Conservation (phyloP, 352 stramenopile genomes). For the Globisporangium acanthophoron region DNA sequence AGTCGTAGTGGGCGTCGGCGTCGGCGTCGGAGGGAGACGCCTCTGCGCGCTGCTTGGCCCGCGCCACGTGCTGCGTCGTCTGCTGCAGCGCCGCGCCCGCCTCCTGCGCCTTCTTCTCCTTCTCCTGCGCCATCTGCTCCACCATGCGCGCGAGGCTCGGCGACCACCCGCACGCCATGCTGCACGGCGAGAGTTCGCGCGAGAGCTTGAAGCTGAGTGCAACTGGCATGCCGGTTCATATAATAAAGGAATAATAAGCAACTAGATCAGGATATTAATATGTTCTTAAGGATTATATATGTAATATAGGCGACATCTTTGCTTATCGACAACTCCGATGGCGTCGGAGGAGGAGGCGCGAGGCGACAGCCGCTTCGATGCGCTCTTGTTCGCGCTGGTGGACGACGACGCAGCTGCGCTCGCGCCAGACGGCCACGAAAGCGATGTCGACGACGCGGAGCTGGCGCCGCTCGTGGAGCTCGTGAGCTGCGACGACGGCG, state of each 20-base stretch:
- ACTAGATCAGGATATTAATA: no score
- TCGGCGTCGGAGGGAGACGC: no score
- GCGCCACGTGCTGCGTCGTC: conserved; percentile 37
- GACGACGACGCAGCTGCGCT: neutral
- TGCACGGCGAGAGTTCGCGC: no score
- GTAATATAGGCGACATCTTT: no score
- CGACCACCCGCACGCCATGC: conserved; percentile 65
- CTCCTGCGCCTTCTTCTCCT: conserved; percentile 38
- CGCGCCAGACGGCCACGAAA: neutral
- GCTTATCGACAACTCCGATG: neutral
- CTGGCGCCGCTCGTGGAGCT: neutral
- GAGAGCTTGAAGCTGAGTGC: no score
- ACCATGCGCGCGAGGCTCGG: conserved; percentile 67
- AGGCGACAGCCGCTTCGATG: neutral
- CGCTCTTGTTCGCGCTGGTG: neutral
- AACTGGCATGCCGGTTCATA: no score
- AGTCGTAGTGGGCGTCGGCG: conserved; percentile 42
- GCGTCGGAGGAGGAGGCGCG: no score
- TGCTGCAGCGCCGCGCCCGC: conserved; percentile 24
- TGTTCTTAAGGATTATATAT: no score
- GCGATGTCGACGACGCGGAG: neutral
- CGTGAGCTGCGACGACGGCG: neutral
- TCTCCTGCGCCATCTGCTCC: conserved; percentile 52
- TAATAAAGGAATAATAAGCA: no score
- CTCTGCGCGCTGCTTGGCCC: conserved; percentile 25